Evolutionary conservation across 2,329 filamentous ascomycete species (phyloP).

Genomic region (Ophiostoma angusticollis): DNA sequence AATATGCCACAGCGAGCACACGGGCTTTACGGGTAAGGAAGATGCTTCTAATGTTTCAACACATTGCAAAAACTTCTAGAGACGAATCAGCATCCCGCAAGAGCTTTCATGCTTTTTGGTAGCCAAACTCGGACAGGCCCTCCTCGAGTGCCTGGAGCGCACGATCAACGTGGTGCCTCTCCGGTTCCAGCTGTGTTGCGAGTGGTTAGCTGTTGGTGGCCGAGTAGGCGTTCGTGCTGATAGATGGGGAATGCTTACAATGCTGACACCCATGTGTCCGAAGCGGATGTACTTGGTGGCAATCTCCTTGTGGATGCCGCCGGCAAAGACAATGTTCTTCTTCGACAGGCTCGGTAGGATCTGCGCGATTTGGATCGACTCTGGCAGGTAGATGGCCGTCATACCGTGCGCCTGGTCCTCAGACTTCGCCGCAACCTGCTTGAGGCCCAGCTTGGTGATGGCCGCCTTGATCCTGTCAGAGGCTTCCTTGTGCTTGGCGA

Average conservation of each 20-base stretch:
- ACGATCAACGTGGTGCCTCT: slow-evolving; percentile 68
- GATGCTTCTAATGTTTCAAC: no score
- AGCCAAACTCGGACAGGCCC: slow-evolving; percentile 61
- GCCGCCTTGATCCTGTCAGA: slow-evolving; percentile 82
- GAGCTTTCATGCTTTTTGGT: slow-evolving; percentile 32
- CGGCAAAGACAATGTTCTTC: slow-evolving; percentile 87
- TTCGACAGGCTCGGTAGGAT: slow-evolving; percentile 73
- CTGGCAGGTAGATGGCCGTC: slow-evolving; percentile 93
- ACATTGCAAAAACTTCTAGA: neutral
- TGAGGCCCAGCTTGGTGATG: slow-evolving; percentile 66
- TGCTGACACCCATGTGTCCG: slow-evolving; percentile 94
- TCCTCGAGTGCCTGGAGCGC: slow-evolving; percentile 68
- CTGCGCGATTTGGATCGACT: slow-evolving; percentile 66
- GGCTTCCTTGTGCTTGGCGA: slow-evolving; percentile 64
- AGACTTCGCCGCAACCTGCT: slow-evolving; percentile 71
- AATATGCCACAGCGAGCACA: no score
- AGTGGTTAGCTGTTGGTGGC: slow-evolving; percentile 9
- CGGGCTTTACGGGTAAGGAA: no score
- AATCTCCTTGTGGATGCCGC: slow-evolving; percentile 92
- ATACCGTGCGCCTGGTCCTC: slow-evolving; percentile 94
- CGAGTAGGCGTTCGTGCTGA: no score
- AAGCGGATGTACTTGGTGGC: slow-evolving; percentile 88
- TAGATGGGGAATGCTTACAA: slow-evolving; percentile 44
- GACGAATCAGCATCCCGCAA: no score
- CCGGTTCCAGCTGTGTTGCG: slow-evolving; percentile 55